Conservation (phyloP, 1,284 basidiomycete species). For the Irpex sp. region DNA sequence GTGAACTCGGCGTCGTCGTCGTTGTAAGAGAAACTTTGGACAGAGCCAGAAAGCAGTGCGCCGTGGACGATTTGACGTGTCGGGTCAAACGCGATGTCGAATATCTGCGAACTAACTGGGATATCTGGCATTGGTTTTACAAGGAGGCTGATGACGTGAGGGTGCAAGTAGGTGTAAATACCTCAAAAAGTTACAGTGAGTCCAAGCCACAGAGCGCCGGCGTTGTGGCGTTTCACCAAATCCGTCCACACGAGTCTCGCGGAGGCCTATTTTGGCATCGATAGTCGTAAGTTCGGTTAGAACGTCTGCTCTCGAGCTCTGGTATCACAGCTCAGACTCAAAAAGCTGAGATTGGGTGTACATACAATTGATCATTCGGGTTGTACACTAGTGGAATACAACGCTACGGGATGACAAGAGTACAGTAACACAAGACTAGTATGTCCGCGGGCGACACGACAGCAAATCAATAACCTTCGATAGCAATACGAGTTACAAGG, state of each 20-base stretch:
- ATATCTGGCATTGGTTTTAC: slow-evolving; percentile 62
- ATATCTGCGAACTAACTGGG: slow-evolving; percentile 73
- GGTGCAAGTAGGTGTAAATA: not conserved
- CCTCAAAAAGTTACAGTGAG: not conserved
- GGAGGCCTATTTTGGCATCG: no score
- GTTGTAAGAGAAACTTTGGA: slow-evolving; percentile 78
- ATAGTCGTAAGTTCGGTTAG: no score
- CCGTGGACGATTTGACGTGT: slow-evolving; percentile 65
- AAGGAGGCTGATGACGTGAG: not conserved
- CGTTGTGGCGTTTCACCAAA: not conserved
- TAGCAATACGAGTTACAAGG: no score
- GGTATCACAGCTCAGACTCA: no score
- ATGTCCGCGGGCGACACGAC: no score
- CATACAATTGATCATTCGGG: no score
- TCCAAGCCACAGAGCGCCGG: not conserved
- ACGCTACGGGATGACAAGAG: no score
- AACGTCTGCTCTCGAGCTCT: no score
- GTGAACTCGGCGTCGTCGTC: slow-evolving; percentile 45
- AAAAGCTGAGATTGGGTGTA: no score
- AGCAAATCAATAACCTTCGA: no score
- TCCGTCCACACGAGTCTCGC: not conserved
- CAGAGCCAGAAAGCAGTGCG: slow-evolving; percentile 78
- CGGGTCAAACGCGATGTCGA: slow-evolving; percentile 89
- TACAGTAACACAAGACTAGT: no score
- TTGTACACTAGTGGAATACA: no score